Evolutionary conservation across 2,329 filamentous ascomycete genomes (phyloP).

Genomic region (Penicillium concentricum): DNA sequence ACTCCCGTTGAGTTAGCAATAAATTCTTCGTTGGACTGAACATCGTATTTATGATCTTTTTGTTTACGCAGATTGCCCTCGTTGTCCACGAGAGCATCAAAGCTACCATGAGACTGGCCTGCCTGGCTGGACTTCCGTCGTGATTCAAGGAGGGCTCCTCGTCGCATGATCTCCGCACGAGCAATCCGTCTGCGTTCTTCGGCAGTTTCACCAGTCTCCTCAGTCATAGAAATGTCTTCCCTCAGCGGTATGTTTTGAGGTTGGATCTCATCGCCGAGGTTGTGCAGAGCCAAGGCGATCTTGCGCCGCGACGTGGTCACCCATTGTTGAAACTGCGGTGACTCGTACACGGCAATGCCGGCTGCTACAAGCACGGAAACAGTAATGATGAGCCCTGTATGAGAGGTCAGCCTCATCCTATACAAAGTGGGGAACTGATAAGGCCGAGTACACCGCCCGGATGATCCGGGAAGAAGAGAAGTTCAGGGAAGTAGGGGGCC

Average conservation of each 20-base stretch:
- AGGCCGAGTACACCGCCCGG: constrained; percentile 30
- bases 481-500: constrained; percentile 14
- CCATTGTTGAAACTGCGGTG: constrained; percentile 63
- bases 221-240: constrained; percentile 50
- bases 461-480: constrained; percentile 7
- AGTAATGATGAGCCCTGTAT: constrained; percentile 60
- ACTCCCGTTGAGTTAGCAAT: constrained; percentile 40
- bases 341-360: constrained; percentile 63
- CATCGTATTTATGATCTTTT: constrained; percentile 6
- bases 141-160: constrained; percentile 42
- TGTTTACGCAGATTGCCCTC: constrained; percentile 36
- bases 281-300: constrained; percentile 59
- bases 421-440: constrained; percentile 25
- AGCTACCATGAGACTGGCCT: constrained; percentile 29
- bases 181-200: constrained; percentile 45
- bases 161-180: constrained; percentile 47
- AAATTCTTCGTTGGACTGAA: constrained; percentile 10
- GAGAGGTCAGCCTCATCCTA: constrained; percentile 18
- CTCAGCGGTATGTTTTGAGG: constrained; percentile 38
- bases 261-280: constrained; percentile 60
- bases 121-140: constrained; percentile 29
- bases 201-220: constrained; percentile 45
- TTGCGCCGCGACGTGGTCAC: constrained; percentile 61
- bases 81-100: constrained; percentile 48
- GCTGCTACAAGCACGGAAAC: constrained; percentile 62